These are phyloP conservation scores for Chlorophyllum brunneum DNA, from an alignment of 768 basidiomycete species.

Conservation along the genomic window DNA sequence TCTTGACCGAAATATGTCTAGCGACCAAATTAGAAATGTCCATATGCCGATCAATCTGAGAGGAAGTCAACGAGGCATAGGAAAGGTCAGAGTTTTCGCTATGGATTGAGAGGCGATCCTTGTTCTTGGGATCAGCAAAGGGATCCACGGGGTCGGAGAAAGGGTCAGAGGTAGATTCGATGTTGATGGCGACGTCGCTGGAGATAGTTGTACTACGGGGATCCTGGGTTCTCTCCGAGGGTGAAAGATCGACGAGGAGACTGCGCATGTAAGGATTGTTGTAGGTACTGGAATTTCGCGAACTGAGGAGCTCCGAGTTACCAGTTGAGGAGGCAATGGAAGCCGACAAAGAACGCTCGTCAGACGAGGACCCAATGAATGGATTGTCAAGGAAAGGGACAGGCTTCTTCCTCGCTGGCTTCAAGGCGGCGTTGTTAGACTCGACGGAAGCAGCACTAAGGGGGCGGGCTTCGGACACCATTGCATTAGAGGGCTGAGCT, in stretches of 20 bases:
- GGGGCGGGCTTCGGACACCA: neutral
- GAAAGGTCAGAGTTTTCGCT: neutral
- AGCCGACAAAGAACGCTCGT: neutral
- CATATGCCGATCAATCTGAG: neutral
- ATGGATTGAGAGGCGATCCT: neutral
- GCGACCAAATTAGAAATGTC: neutral
- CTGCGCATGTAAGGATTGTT: slow-evolving; percentile 3
- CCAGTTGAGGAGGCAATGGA: neutral
- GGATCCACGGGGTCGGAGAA: slow-evolving; percentile 9
- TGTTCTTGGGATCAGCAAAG: slow-evolving; percentile 1
- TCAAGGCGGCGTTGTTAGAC: neutral
- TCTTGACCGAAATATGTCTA: neutral
- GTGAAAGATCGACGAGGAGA: neutral
- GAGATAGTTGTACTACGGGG: slow-evolving; percentile 1
- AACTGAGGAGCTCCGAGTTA: neutral
- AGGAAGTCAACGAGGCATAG: slow-evolving; percentile 5
- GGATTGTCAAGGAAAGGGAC: slow-evolving; percentile 1
- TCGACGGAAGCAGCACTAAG: neutral
- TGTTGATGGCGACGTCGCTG: neutral
- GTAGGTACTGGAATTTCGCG: neutral
- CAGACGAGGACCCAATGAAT: neutral
- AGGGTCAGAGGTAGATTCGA: neutral
- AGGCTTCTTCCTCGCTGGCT: slow-evolving; percentile 6
- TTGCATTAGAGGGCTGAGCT: neutral
- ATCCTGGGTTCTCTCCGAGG: neutral